Base-by-base conservation (phyloP, 352 stramenopile genomes). In the Pythium aphanidermatum region DNA sequence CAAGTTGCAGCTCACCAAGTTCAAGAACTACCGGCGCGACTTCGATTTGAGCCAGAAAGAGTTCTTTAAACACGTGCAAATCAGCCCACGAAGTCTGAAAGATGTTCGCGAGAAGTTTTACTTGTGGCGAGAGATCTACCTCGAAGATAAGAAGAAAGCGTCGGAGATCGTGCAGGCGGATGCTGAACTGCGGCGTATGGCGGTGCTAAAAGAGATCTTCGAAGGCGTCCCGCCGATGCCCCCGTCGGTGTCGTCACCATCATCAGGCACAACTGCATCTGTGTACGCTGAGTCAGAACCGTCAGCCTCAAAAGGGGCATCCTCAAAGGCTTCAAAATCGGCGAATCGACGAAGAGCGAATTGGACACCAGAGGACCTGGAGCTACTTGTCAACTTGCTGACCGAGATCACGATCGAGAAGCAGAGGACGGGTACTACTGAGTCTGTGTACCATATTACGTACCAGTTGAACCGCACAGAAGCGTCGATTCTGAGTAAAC, bases 61-160 rank as follows among this genome's bases (percentile, higher is more conserved):
- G 16, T 92, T 85, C 48, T 92, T 92, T 50, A 65, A 67, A 10
- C 69, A 65, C 38, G 59, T 83, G 19, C 71, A 86, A 45, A 65
- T 92, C 12, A 86, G 74, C 68, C 63, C 75, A 23, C 58, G 58
- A 39, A 48, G 16, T 29, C 60, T 86, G 13, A 61, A 57, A 5
- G 72, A 92, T 20, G 68, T 73, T 3, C 70, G 66, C 28, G 65
- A 35, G 46, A 92, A 92, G 55, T 89, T 92, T 37, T 87, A 88
- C 45, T 55, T 72, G 29, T 55, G 87, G 20, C 71, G 74, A 8
- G 72, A 87, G 2, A 52, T 91, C 23, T 86, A 78, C 47, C n/a
- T 84, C 4, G 64, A 55, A 2, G 70, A 85, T 30, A 68, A 70
- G 14, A 58, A 63, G n/a, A 74, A 55, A 36, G 32, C 58, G 43